Base-by-base conservation (phyloP, 768 basidiomycete species). In the Serendipita vermifera region DNA sequence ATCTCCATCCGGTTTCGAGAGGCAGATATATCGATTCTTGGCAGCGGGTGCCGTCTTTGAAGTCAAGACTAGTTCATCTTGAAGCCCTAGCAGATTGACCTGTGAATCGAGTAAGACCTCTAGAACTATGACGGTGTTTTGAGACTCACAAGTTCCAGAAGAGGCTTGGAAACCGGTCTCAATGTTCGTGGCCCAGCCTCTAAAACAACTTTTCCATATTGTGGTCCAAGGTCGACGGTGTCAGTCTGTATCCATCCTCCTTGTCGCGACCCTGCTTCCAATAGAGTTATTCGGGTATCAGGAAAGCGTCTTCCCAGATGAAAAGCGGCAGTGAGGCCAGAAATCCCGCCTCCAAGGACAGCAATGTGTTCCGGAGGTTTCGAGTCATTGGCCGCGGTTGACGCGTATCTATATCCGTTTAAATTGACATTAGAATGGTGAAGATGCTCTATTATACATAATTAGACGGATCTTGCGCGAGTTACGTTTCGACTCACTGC, bases 161-260 rank as follows among this genome's bases (percentile, higher is more conserved):
- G 75, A 3, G 82, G 70, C 57, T 76, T 77, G 4, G 85, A 78
- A 53, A 81, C 81, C 0, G 93, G 89, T 33, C 92, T 70, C 29
- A 99, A 71, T 14, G 88, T 93, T 36, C 93, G 73, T 24, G 94
- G 92, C 1, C 94, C 94, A 22, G 78, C 75, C 71, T 99, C 94
- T 3, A 97, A 71, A 3, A 87, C 64, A 7, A 91, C 74, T 3
- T 65, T 11, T 69, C 71, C 5, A 65, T 66, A 36, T 66, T 61
- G 36, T 58, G 32, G 56, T 58, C 66, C 14, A 63, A 86, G 60
- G 5, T 69, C 61, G 20, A 83, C 72, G 15, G 75, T 74, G 56
- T 80, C 75, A 48, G 77, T 85, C 54, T 70, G 73, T 0, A 90
- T 77, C 93, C 92, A 97, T n/a, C 94, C 94, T 11, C 94, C 94